Percentiles rank a stretch among this genome's conserved stretches.
phyloP scores from a whole-genome alignment of 176 grass and related monocot species.

The Phragmites australis region DNA sequence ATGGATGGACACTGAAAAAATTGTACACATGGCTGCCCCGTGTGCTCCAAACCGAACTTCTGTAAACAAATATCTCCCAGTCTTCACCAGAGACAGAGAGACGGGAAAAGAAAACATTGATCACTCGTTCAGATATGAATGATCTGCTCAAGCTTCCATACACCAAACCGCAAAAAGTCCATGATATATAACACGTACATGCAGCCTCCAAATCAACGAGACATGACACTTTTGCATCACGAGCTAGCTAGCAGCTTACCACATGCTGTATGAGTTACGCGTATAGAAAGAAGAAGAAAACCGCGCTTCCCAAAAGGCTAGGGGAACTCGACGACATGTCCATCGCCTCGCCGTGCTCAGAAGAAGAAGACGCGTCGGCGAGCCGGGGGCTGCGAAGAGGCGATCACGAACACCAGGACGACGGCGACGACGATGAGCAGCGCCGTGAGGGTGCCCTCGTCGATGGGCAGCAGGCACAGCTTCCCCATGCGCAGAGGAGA shows the following conservation, averaged over 20 bases:
- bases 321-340: no score
- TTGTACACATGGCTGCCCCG: neutral
- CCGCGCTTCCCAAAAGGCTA: neutral
- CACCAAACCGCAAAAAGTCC: neutral
- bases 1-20: neutral
- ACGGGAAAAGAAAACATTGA: neutral
- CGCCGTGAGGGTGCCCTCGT: constrained; percentile 27
- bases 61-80: neutral
- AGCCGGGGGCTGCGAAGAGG: neutral
- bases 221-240: neutral
- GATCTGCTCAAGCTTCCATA: neutral
- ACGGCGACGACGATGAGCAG: constrained; percentile 22
- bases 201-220: neutral
- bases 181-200: neutral
- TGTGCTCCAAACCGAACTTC: neutral
- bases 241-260: neutral
- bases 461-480: constrained; percentile 36
- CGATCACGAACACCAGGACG: neutral
- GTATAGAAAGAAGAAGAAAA: neutral
- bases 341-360: neutral
- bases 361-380: constrained; percentile 18
- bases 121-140: neutral
- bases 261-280: neutral
- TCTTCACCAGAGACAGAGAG: no score
- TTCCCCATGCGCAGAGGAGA: constrained; percentile 33